Conservation (phyloP, 1,284 basidiomycete species). For the Wallemia ichthyophaga region DNA sequence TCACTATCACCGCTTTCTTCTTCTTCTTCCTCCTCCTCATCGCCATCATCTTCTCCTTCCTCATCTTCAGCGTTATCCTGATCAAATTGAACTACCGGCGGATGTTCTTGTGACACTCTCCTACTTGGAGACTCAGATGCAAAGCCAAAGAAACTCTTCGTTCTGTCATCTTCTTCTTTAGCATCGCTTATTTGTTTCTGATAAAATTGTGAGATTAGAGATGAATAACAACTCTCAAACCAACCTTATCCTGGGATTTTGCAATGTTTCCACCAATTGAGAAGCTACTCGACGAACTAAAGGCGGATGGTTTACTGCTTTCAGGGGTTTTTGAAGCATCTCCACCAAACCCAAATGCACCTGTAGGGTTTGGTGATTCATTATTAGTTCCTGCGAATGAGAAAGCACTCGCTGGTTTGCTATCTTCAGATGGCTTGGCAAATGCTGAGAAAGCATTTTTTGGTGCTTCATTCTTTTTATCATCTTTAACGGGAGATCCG, state of each 20-base stretch:
- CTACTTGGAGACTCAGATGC: not conserved
- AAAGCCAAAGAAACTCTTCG: not conserved
- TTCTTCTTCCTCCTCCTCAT: not conserved
- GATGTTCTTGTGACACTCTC: not conserved
- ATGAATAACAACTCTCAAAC: not conserved
- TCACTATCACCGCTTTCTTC: not conserved
- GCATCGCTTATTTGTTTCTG: not conserved
- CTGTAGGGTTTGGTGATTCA: not conserved
- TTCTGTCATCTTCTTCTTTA: not conserved
- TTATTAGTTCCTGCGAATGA: not conserved
- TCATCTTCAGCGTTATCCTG: not conserved
- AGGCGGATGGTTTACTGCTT: not conserved
- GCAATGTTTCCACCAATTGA: not conserved
- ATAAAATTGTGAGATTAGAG: not conserved
- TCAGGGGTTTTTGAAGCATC: not conserved
- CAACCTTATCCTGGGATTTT: not conserved
- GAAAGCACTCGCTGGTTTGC: not conserved
- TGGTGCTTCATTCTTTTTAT: not conserved
- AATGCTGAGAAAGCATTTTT: not conserved
- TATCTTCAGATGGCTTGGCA: not conserved
- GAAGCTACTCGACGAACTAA: not conserved
- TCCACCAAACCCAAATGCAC: not conserved
- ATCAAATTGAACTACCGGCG: not conserved
- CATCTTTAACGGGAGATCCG: not conserved
- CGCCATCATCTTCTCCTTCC: not conserved